These are phyloP conservation scores for Pseudogymnoascus sp. DNA, from an alignment of 2,329 filamentous ascomycete species.

Conservation along the genomic window DNA sequence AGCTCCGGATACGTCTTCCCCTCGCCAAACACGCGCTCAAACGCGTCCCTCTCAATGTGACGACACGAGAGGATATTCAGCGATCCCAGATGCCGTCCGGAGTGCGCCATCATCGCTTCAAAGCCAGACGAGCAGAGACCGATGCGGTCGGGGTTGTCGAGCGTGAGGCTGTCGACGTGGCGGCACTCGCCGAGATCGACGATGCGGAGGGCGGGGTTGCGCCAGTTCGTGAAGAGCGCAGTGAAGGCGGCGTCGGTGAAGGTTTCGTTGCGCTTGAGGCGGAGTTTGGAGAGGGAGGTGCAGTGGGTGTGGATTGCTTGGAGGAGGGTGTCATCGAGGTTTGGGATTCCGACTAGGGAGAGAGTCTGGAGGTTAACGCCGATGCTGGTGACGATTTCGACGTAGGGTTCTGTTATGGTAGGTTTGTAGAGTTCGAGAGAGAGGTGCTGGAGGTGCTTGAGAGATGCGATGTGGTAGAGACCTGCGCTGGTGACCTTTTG, in stretches of 20 bases:
- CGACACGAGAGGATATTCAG: slow-evolving; percentile 80
- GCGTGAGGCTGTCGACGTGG: slow-evolving; percentile 62
- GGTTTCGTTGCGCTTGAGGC: slow-evolving; percentile 68
- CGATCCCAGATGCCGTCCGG: slow-evolving; percentile 55
- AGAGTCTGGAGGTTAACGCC: slow-evolving; percentile 67
- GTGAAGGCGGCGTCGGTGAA: slow-evolving; percentile 71
- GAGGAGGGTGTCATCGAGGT: slow-evolving; percentile 63
- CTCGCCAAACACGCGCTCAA: slow-evolving; percentile 61
- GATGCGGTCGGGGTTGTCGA: slow-evolving; percentile 56
- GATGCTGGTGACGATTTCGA: slow-evolving; percentile 52
- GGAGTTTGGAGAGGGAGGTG: slow-evolving; percentile 62
- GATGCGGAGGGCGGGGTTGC: slow-evolving; percentile 61
- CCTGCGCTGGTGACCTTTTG: slow-evolving; percentile 62
- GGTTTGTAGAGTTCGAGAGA: slow-evolving; percentile 59
- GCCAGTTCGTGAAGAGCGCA: slow-evolving; percentile 67
- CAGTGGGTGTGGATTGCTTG: slow-evolving; percentile 65
- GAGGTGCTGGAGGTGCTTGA: slow-evolving; percentile 64
- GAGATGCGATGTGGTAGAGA: slow-evolving; percentile 54
- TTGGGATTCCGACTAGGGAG: slow-evolving; percentile 62
- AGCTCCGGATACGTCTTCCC: slow-evolving; percentile 56
- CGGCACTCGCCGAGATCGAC: slow-evolving; percentile 74
- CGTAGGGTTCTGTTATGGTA: slow-evolving; percentile 49
- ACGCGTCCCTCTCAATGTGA: slow-evolving; percentile 65
- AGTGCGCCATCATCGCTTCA: slow-evolving; percentile 76
- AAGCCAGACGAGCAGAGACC: slow-evolving; percentile 74